These are phyloP conservation scores for Trichoderma reesei DNA, from an alignment of 495 filamentous ascomycete species.

Conservation along the genomic window DNA sequence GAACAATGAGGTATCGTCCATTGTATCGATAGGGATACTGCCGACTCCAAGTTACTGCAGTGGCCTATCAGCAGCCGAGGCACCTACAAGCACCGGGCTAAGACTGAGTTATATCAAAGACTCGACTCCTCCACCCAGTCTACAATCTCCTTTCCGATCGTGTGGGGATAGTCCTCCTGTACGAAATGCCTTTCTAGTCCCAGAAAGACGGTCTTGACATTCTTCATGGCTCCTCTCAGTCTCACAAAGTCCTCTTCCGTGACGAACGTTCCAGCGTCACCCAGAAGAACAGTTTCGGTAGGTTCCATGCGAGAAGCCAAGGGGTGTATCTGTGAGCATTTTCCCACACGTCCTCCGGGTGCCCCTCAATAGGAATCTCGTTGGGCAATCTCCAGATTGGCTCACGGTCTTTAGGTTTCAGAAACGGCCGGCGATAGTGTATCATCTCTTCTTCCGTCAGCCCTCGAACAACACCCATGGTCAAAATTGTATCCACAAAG, in stretches of 20 bases:
- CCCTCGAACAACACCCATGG: not conserved
- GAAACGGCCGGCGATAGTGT: not conserved
- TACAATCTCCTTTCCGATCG: not conserved
- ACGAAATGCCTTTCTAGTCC: not conserved
- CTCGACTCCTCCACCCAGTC: not conserved
- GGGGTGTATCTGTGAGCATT: not conserved
- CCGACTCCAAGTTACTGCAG: too few species aligned
- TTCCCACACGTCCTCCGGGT: not conserved
- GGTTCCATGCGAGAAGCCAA: not conserved
- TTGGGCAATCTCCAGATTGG: not conserved
- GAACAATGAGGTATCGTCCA: too few species aligned
- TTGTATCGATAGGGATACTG: too few species aligned
- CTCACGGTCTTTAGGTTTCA: not conserved
- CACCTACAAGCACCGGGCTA: not conserved
- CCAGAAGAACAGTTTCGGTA: constrained; percentile 1
- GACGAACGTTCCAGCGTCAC: not conserved
- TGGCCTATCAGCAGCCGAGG: not conserved
- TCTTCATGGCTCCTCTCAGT: not conserved
- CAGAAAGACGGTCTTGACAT: not conserved
- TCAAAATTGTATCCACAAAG: not conserved
- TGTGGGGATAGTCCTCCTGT: not conserved
- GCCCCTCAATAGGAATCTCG: not conserved
- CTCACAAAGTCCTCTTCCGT: not conserved
- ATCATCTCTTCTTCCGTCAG: not conserved
- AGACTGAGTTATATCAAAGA: not conserved